A percentile compares a stretch with the other conserved stretches of the same genome.
Evolutionary conservation across 768 basidiomycete genomes (phyloP).

Genomic region (Hirschioporus abietinus): DNA sequence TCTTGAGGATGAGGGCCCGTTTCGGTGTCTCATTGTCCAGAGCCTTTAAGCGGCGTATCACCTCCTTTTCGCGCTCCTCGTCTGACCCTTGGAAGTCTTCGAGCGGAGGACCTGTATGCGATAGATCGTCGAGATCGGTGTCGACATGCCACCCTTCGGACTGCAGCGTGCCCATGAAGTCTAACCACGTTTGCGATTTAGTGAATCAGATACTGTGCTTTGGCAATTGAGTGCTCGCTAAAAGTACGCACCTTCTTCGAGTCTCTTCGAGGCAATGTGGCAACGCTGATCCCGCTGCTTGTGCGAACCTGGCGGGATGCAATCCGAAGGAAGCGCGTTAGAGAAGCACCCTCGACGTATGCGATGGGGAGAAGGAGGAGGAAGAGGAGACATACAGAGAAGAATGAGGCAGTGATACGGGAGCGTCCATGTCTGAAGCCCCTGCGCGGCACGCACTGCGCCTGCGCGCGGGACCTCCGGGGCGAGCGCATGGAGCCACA

Average conservation of each 20-base stretch:
- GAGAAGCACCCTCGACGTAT: conserved; percentile 10
- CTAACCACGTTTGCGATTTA: conserved; percentile 31
- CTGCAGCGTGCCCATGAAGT: conserved; percentile 58
- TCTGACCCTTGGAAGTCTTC: conserved; percentile 51
- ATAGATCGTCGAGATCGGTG: conserved; percentile 62
- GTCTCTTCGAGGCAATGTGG: conserved; percentile 77
- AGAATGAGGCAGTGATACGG: conserved; percentile 90
- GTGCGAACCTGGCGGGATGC: conserved; percentile 66
- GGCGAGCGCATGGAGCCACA: conserved; percentile 63
- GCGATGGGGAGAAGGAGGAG: not conserved
- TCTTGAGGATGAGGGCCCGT: conserved; percentile 77
- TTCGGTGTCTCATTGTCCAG: conserved; percentile 51
- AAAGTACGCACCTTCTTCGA: conserved; percentile 57
- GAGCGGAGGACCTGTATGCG: conserved; percentile 44
- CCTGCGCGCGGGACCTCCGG: conserved; percentile 50
- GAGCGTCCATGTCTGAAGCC: conserved; percentile 67
- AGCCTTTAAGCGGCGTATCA: conserved; percentile 40
- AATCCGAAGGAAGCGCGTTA: conserved; percentile 5
- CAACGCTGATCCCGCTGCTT: conserved; percentile 91
- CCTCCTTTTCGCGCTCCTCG: conserved; percentile 50
- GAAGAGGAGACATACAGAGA: conserved; percentile 57
- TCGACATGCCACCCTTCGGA: conserved; percentile 69
- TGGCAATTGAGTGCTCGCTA: no score
- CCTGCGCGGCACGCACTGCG: conserved; percentile 35
- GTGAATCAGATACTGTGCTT: no score